Conservation (phyloP, 805 yeast genomes). For the Lipomyces mesembrius region DNA sequence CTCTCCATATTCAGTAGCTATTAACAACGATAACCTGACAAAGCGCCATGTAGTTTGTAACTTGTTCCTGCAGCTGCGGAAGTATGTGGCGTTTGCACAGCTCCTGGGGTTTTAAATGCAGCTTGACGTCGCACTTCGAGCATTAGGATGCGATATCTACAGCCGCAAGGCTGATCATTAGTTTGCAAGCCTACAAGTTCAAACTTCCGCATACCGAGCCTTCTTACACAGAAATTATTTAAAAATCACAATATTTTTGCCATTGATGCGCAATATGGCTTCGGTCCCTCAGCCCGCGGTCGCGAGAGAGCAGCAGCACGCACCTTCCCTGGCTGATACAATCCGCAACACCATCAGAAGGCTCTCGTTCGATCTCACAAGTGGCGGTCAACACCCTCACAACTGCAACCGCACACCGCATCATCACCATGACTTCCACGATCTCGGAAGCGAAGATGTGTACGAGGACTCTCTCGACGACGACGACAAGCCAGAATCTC, state of each 20-base stretch:
- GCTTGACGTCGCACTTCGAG: not conserved
- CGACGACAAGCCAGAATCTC: slow-evolving; percentile 12
- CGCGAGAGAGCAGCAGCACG: slow-evolving; percentile 7
- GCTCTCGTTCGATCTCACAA: slow-evolving; percentile 29
- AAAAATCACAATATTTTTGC: not conserved
- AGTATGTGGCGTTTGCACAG: not conserved
- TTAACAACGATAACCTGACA: no score
- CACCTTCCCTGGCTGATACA: slow-evolving; percentile 29
- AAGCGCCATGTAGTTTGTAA: no score
- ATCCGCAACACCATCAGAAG: slow-evolving; percentile 37
- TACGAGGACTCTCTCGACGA: slow-evolving; percentile 14
- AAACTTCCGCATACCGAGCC: not conserved
- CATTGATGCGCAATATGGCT: not conserved
- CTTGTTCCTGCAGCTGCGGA: no score
- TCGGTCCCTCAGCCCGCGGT: slow-evolving; percentile 1
- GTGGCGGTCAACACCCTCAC: slow-evolving; percentile 4
- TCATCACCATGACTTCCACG: slow-evolving; percentile 37
- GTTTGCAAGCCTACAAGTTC: no score
- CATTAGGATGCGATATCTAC: not conserved
- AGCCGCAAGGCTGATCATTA: not conserved
- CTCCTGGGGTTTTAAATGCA: not conserved
- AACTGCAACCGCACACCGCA: slow-evolving; percentile 21
- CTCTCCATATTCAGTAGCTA: no score
- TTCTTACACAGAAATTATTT: not conserved
- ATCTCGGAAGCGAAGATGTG: slow-evolving; percentile 27